Base-by-base conservation (phyloP, 2,329 filamentous ascomycete genomes). In the Ascochyta koolunga region DNA sequence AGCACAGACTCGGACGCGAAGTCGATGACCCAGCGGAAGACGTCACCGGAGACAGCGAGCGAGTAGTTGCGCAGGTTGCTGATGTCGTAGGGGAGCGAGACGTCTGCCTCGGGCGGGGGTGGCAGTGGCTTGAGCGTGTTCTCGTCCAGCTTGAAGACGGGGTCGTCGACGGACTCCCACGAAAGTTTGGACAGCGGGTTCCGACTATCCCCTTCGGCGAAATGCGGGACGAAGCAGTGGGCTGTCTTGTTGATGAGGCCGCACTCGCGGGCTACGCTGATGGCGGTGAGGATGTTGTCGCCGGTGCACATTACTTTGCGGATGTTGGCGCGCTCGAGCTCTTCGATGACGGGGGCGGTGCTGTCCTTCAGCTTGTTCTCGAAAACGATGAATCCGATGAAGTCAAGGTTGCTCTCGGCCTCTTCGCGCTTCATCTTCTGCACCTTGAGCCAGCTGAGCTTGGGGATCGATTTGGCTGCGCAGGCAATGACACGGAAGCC, bases 401-500 rank as follows among this genome's bases (percentile, higher is more conserved):
- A 98, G 39, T 93, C 86, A 10, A 99, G 83, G 27, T 87, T 82
- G 3, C 85, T 89, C 74, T 99, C 95, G 8, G 90, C 93, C 47
- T 97, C 90, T 33, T 87, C 79, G 25, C 95, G 88, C 64, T 87
- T 89, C 88, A 98, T 93, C 78, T 96, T 96, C 69, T 98, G 92
- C 6, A 93, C 88, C 71, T 96, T 96, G 49, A 96, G 86, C 93
- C 92, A 97, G 66, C 89, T 96, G 27, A 98, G 81, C 69, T 92
- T 95, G 51, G 86, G 85, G 46, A 98, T 84, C 68, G 95, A 90
- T 72, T 91, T 96, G 0, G 90, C 91, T 5, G 95, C 95, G 70
- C 93, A 97, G 5, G 90, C 96, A 70, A 99, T 99, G 11, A 99
- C 95, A 71, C 95, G 89, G 76, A 93, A 99, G 19, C 96, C 95